phyloP scores from a whole-genome alignment of 306 rosid genomes.

The Hippophae rhamnoides region DNA sequence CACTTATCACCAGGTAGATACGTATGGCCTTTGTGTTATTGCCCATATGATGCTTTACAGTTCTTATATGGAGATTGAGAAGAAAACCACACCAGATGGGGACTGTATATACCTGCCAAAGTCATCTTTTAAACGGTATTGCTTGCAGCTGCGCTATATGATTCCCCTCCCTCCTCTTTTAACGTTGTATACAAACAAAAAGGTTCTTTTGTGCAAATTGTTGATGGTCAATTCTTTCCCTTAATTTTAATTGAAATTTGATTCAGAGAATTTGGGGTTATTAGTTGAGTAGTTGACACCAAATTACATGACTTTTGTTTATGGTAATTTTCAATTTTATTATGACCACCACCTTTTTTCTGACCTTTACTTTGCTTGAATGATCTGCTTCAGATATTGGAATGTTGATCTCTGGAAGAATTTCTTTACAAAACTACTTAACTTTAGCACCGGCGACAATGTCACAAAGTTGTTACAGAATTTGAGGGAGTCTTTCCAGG shows the following conservation, averaged over 20 bases:
- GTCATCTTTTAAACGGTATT: constrained; percentile 64
- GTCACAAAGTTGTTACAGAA: constrained; percentile 42
- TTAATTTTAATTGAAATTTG: too few species aligned
- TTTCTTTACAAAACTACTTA: constrained; percentile 72
- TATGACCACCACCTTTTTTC: not conserved
- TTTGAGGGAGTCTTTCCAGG: constrained; percentile 71
- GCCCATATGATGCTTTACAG: constrained; percentile 79
- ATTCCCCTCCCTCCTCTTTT: not conserved
- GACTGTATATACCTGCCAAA: constrained; percentile 47
- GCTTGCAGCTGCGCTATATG: constrained; percentile 5
- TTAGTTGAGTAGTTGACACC: too few species aligned
- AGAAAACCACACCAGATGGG: constrained; percentile 58
- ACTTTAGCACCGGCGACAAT: constrained; percentile 36
- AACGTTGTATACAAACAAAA: not conserved
- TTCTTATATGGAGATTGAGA: constrained; percentile 65
- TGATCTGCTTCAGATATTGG: constrained; percentile 64
- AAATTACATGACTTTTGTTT: not conserved
- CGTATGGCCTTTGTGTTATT: constrained; percentile 69
- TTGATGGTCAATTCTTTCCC: not conserved
- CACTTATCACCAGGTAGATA: constrained; percentile 55
- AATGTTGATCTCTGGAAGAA: constrained; percentile 77
- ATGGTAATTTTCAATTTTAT: not conserved
- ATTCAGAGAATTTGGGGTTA: too few species aligned
- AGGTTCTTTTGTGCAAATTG: not conserved
- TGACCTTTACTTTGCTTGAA: constrained; percentile 14